phyloP scores from a whole-genome alignment of 345 rosid genomes.

The Eutrema yunnanense region DNA sequence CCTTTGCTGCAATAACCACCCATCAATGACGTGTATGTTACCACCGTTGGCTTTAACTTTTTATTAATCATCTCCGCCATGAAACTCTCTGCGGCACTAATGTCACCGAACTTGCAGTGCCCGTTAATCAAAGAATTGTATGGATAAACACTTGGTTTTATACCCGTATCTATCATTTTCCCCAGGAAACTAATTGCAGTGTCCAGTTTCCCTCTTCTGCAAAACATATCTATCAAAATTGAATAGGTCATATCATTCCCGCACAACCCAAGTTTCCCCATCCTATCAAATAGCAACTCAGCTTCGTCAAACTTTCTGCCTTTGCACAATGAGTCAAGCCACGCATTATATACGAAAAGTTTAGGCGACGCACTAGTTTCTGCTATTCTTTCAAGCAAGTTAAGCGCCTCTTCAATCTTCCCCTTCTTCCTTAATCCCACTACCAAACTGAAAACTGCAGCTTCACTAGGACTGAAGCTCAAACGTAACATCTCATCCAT shows the following conservation, averaged over 20 bases:
- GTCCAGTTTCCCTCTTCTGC: constrained; percentile 68
- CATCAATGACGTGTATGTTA: constrained; percentile 68
- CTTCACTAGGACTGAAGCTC: constrained; percentile 62
- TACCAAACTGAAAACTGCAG: constrained; percentile 54
- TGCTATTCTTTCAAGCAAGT: constrained; percentile 47
- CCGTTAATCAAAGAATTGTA: constrained; percentile 79
- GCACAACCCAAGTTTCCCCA: constrained; percentile 40
- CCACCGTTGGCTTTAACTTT: constrained; percentile 63
- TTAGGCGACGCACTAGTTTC: constrained; percentile 48
- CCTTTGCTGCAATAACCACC: constrained; percentile 72
- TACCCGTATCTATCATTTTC: constrained; percentile 46
- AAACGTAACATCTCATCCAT: constrained; percentile 64
- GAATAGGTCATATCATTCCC: constrained; percentile 67
- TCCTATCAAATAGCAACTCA: constrained; percentile 50
- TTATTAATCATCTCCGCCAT: constrained; percentile 48
- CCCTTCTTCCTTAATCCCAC: constrained; percentile 74
- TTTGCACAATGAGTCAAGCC: constrained; percentile 70
- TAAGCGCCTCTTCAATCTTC: constrained; percentile 45
- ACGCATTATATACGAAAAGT: constrained; percentile 68
- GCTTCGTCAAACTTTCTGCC: constrained; percentile 54
- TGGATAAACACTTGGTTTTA: constrained; percentile 56
- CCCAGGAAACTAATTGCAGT: constrained; percentile 44
- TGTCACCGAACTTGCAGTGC: constrained; percentile 64
- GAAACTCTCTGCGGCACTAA: constrained; percentile 46
- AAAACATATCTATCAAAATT: constrained; percentile 70